phyloP scores from a whole-genome alignment of 2,329 filamentous ascomycete genomes.

The Cladosporium cucumerinum region DNA sequence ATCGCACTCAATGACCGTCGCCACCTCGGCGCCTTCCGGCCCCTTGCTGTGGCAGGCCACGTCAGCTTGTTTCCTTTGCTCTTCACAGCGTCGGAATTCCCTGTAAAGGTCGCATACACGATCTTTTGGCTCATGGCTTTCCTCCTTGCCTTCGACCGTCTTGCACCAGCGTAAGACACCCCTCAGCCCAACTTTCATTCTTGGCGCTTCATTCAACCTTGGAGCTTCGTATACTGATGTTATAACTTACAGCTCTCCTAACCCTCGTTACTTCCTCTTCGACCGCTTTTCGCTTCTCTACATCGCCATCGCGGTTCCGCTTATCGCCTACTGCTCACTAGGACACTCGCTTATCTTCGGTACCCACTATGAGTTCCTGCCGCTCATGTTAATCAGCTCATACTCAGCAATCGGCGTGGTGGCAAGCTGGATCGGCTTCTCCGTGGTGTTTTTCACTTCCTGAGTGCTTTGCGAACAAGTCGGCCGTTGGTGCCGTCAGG shows the following conservation, averaged over 20 bases:
- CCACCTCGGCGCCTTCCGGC: conserved; percentile 86
- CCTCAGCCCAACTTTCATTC: neutral
- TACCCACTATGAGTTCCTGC: conserved; percentile 79
- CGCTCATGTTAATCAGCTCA: conserved; percentile 93
- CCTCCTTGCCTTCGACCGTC: conserved; percentile 77
- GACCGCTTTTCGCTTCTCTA: conserved; percentile 90
- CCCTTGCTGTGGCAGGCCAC: conserved; percentile 87
- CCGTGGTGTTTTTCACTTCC: conserved; percentile 76
- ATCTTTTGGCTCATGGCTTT: conserved; percentile 87
- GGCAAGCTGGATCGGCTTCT: conserved; percentile 91
- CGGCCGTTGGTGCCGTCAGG: neutral
- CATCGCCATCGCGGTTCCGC: conserved; percentile 81
- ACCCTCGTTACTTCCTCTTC: conserved; percentile 80
- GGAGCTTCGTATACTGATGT: neutral
- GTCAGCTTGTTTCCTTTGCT: conserved; percentile 92
- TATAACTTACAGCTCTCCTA: conserved; percentile 53
- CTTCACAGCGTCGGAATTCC: conserved; percentile 89
- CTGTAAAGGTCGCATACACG: conserved; percentile 90
- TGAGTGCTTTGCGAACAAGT: conserved; percentile 11
- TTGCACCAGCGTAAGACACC: conserved; percentile 67
- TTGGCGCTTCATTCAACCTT: neutral
- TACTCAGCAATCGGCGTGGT: conserved; percentile 94
- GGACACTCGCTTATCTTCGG: conserved; percentile 82
- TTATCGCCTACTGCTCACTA: conserved; percentile 85
- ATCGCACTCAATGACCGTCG: conserved; percentile 86